Conservation (phyloP, 2,329 filamentous ascomycete species). For the Colletotrichum karsti region DNA sequence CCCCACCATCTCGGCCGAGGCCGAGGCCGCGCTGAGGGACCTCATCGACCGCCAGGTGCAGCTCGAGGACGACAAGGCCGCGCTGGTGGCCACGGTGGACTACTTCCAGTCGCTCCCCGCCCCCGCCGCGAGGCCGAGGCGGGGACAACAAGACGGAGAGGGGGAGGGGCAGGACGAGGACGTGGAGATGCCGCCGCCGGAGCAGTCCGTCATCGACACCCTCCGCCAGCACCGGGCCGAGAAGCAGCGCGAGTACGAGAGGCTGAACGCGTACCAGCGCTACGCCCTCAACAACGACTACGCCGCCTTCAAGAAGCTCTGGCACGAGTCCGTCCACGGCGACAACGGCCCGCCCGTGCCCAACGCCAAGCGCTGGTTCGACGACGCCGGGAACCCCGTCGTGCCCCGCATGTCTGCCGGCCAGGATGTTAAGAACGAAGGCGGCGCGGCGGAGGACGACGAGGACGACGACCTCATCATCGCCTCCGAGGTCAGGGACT, state of each 20-base stretch:
- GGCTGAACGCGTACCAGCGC: slow-evolving; percentile 51
- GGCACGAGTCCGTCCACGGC: slow-evolving; percentile 62
- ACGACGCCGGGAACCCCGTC: slow-evolving; percentile 52
- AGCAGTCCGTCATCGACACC: slow-evolving; percentile 39
- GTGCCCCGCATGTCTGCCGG: slow-evolving; percentile 13
- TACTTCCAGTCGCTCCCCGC: slow-evolving; percentile 22
- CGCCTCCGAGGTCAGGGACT: slow-evolving; percentile 68
- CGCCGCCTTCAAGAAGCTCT: slow-evolving; percentile 64
- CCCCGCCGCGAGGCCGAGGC: slow-evolving; percentile 9
- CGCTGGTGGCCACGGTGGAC: slow-evolving; percentile 45
- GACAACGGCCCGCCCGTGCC: slow-evolving; percentile 60
- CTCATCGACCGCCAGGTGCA: slow-evolving; percentile 59
- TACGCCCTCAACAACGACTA: slow-evolving; percentile 68
- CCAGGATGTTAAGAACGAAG: slow-evolving; percentile 36
- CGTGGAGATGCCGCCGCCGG: slow-evolving; percentile 19
- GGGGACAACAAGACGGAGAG: slow-evolving; percentile 29
- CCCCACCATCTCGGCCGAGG: slow-evolving; percentile 49
- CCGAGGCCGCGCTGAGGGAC: slow-evolving; percentile 56
- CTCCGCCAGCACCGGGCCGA: slow-evolving; percentile 44
- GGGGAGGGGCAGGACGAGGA: slow-evolving; percentile 34
- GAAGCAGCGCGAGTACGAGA: slow-evolving; percentile 52
- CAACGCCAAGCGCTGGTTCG: slow-evolving; percentile 64
- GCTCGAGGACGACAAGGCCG: slow-evolving; percentile 56
- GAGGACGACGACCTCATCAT: slow-evolving; percentile 76
- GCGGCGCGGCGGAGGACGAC: slow-evolving; percentile 52